Conservation (phyloP, 1,284 basidiomycete species). For the Cutaneotrichosporon curvatum region DNA sequence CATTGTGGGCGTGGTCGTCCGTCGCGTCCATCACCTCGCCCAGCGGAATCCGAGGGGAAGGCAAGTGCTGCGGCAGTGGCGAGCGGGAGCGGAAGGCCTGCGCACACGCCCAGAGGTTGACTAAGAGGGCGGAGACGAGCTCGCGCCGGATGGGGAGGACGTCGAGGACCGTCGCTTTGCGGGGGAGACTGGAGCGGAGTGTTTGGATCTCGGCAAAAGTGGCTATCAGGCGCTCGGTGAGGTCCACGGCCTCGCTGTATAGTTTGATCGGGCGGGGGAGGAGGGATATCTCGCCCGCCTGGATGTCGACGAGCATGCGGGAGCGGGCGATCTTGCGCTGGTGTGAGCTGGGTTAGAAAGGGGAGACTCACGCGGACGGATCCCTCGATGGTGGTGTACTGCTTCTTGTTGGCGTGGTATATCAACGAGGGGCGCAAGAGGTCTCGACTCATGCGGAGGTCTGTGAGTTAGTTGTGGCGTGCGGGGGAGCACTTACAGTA, state of each 20-base stretch:
- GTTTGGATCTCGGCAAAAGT: slow-evolving; percentile 44
- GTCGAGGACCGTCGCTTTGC: slow-evolving; percentile 46
- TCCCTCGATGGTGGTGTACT: slow-evolving; percentile 30
- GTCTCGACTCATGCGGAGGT: slow-evolving; percentile 41
- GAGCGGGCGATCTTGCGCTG: slow-evolving; percentile 29
- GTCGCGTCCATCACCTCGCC: slow-evolving; percentile 37
- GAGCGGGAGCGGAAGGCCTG: slow-evolving; percentile 47
- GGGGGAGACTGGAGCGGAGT: slow-evolving; percentile 43
- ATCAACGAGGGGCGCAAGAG: slow-evolving; percentile 38
- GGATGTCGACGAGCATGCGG: slow-evolving; percentile 36
- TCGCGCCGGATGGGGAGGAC: slow-evolving; percentile 48
- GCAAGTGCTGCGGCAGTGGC: slow-evolving; percentile 49
- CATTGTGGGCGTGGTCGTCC: slow-evolving; percentile 32
- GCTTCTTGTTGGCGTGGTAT: slow-evolving; percentile 31
- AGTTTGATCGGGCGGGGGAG: slow-evolving; percentile 47
- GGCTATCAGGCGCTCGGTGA: slow-evolving; percentile 42
- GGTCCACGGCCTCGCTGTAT: slow-evolving; percentile 44
- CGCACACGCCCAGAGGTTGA: slow-evolving; percentile 47
- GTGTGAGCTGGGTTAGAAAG: background rate
- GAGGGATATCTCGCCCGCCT: slow-evolving; percentile 46
- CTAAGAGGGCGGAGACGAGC: slow-evolving; percentile 46
- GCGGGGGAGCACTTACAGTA: slow-evolving; percentile 33
- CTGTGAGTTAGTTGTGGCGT: slow-evolving; percentile 13
- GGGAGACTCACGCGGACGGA: slow-evolving; percentile 21
- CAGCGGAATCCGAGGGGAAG: slow-evolving; percentile 44